phyloP scores from a whole-genome alignment of 1,284 basidiomycete genomes.

The Tremellales sp. region DNA sequence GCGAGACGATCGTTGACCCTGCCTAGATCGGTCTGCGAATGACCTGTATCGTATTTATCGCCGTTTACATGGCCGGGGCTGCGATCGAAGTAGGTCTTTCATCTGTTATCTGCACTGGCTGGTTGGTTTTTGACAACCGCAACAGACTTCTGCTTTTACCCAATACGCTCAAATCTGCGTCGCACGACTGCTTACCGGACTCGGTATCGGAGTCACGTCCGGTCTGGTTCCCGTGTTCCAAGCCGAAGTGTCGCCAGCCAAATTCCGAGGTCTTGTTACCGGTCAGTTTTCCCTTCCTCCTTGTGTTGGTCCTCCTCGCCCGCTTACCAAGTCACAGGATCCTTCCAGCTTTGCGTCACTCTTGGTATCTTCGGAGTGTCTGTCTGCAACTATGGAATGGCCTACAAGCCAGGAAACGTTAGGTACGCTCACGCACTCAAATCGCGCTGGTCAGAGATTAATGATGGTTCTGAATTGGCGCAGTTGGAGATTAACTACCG shows the following conservation, averaged over 20 bases:
- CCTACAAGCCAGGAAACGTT: slow-evolving; percentile 31
- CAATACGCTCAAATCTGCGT: slow-evolving; percentile 45
- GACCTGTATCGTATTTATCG: slow-evolving; percentile 46
- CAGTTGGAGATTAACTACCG: slow-evolving; percentile 32
- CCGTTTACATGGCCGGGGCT: slow-evolving; percentile 46
- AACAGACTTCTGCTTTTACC: slow-evolving; percentile 33
- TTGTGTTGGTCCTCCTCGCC: slow-evolving; percentile 29
- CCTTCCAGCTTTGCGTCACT: slow-evolving; percentile 52
- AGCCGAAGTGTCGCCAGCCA: slow-evolving; percentile 43
- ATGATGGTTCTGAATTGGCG: no score
- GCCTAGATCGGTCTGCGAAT: slow-evolving; percentile 39
- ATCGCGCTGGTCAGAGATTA: neutral
- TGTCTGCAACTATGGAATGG: slow-evolving; percentile 49
- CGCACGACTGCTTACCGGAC: slow-evolving; percentile 47
- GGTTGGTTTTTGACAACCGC: neutral
- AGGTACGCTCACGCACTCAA: slow-evolving; percentile 8
- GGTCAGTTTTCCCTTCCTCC: slow-evolving; percentile 22
- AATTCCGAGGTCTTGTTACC: slow-evolving; percentile 40
- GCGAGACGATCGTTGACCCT: neutral
- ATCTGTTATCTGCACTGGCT: neutral
- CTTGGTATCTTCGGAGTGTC: slow-evolving; percentile 49
- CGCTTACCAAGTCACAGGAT: slow-evolving; percentile 43
- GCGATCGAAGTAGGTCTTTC: slow-evolving; percentile 43
- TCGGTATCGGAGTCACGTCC: slow-evolving; percentile 47
- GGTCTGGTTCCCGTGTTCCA: slow-evolving; percentile 51